phyloP scores from a whole-genome alignment of 345 rosid genomes.

The Syzygium jambos region DNA sequence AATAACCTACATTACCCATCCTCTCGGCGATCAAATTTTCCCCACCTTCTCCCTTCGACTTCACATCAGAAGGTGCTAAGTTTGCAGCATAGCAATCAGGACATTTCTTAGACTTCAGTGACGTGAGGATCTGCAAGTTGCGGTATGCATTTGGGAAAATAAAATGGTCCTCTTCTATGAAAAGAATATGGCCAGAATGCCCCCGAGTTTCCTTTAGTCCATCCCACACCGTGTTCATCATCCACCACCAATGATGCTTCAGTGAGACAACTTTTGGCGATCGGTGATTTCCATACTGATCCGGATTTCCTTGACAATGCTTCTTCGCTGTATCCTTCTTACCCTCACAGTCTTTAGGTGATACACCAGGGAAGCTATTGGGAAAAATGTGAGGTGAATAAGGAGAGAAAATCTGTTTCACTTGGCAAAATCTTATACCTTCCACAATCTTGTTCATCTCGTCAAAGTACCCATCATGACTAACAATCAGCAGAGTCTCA shows the following conservation, averaged over 20 bases:
- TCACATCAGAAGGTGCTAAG: slow-evolving; percentile 89
- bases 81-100: slow-evolving; percentile 89
- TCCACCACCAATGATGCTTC: slow-evolving; percentile 99
- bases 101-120: slow-evolving; percentile 60
- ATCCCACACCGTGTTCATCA: slow-evolving; percentile 99
- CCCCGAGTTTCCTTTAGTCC: slow-evolving; percentile 66
- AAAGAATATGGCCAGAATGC: slow-evolving; percentile 68
- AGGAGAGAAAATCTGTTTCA: slow-evolving; percentile 83
- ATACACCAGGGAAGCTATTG: slow-evolving; percentile 59
- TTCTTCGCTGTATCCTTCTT: slow-evolving; percentile 52
- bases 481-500: slow-evolving; percentile 82
- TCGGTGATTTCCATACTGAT: slow-evolving; percentile 92
- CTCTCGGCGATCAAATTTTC: slow-evolving; percentile 74
- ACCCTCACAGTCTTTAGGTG: slow-evolving; percentile 53
- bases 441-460: slow-evolving; percentile 82
- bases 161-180: slow-evolving; percentile 97
- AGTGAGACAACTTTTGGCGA: slow-evolving; percentile 78
- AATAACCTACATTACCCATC: slow-evolving; percentile 92
- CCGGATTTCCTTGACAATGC: slow-evolving; percentile 67
- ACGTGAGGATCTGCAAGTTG: slow-evolving; percentile 63
- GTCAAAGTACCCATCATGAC: slow-evolving; percentile 89
- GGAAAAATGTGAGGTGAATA: slow-evolving; percentile 76
- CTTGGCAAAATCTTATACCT: slow-evolving; percentile 74
- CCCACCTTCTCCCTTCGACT: slow-evolving; percentile 76
- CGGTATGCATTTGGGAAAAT: slow-evolving; percentile 89